phyloP scores from a whole-genome alignment of 1,284 basidiomycete genomes.

The Marasmius oreades region DNA sequence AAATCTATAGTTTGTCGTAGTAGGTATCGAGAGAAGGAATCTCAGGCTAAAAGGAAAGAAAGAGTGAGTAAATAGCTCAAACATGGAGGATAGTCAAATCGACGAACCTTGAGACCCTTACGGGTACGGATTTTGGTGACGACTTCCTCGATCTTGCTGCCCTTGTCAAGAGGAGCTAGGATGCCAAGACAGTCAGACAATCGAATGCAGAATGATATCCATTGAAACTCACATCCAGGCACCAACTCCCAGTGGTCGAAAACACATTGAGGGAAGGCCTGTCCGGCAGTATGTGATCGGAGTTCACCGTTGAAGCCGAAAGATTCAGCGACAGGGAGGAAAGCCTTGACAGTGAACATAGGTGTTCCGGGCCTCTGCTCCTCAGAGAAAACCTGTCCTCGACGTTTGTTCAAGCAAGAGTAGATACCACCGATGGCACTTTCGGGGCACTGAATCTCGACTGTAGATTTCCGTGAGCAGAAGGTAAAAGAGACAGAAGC shows the following conservation, averaged over 20 bases:
- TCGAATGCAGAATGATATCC: slow-evolving; percentile 20
- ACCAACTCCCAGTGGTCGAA: slow-evolving; percentile 92
- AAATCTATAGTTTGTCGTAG: slow-evolving; percentile 80
- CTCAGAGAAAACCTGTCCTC: slow-evolving; percentile 98
- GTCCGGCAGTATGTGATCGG: slow-evolving; percentile 89
- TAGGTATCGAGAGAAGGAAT: slow-evolving; percentile 84
- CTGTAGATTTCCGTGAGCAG: slow-evolving; percentile 28
- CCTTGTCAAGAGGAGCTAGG: slow-evolving; percentile 76
- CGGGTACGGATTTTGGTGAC: slow-evolving; percentile 82
- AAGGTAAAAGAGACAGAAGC: neutral
- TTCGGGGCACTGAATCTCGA: slow-evolving; percentile 99
- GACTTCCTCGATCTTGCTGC: slow-evolving; percentile 87
- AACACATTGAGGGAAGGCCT: slow-evolving; percentile 97
- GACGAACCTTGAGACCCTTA: slow-evolving; percentile 86
- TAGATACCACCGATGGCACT: slow-evolving; percentile 99
- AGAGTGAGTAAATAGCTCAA: slow-evolving; percentile 3
- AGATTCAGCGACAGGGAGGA: slow-evolving; percentile 95
- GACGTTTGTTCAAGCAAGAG: slow-evolving; percentile 91
- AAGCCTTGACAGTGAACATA: slow-evolving; percentile 99
- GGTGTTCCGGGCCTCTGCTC: slow-evolving; percentile 97
- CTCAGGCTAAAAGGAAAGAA: slow-evolving; percentile 53
- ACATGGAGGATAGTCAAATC: neutral
- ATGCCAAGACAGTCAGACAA: slow-evolving; percentile 5
- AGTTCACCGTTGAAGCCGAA: slow-evolving; percentile 99
- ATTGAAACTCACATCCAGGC: slow-evolving; percentile 69